Base-by-base conservation (phyloP, 139 green algal genomes). In the Chlamydomonas incerta region DNA sequence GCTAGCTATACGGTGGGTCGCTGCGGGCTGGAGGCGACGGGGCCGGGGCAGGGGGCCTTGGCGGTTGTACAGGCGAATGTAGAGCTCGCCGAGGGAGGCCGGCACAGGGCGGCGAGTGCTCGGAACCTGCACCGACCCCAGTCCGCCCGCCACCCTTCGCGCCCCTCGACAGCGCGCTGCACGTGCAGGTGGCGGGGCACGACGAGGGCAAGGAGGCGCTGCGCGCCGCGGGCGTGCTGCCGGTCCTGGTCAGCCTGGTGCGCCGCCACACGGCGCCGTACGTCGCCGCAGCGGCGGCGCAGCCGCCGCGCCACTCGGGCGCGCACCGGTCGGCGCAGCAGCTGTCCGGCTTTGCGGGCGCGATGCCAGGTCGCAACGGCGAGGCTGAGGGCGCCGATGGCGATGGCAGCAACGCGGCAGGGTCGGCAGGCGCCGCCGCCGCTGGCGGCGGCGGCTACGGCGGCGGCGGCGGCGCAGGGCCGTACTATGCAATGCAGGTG, bases 141-240 rank as follows among this genome's bases (percentile, higher is more conserved):
- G 87, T 34, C 81, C 65, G 17, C 67, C 55, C 55, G 13, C 8
- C 55, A 20, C 55, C 55, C 55, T 14, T 21, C 9, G 20, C 55
- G 18, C 20, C 8, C 55, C 29, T 15, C 41, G n/a, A 60, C 80
- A 91, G 90, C 47, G 87, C 66, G 23, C 68, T 93, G 28, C 90
- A 91, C 69, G 81, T 91, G 37, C 69, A 91, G 66, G 67, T 74
- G 29, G 65, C 74, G 29, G 87, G 69, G 29, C 82, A 91, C 55
- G 81, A 90, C 28, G 31, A 31, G 21, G 71, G 87, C 58, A 87
- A 86, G 66, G 80, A 92, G 66, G 46, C 74, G 50, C 71, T 93
- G 63, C 68, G 90, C 8, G 50, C 47, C 23, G 50, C 79, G 1
- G 90, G 90, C 5, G 70, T 55, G 46, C 80, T 87, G 35, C n/a